Evolutionary conservation across 345 rosid genomes (phyloP).

Genomic region (Laguncularia racemosa): DNA sequence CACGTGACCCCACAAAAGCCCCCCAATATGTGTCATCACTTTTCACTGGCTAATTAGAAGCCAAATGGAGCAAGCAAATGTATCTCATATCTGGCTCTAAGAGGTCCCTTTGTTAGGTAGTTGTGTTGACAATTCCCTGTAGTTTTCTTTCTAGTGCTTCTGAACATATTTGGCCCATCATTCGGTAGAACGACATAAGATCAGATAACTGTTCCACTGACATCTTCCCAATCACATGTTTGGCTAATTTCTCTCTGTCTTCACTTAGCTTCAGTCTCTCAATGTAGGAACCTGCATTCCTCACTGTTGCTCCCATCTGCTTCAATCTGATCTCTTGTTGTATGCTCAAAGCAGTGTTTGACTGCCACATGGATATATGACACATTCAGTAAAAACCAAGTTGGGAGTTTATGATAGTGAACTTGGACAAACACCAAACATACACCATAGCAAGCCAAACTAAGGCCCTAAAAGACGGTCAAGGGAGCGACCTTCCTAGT

Average conservation of each 20-base stretch:
- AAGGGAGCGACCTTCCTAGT: too few relatives aligned
- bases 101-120: neutral
- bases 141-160: slow-evolving; percentile 60
- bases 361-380: slow-evolving; percentile 27
- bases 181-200: slow-evolving; percentile 62
- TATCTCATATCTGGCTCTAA: too few relatives aligned
- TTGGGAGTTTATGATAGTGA: neutral
- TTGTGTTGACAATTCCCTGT: slow-evolving; percentile 30
- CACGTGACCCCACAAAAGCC: too few relatives aligned
- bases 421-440: too few relatives aligned
- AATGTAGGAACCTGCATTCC: slow-evolving; percentile 61
- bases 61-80: too few relatives aligned
- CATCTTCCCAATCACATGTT: slow-evolving; percentile 64
- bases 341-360: slow-evolving; percentile 55
- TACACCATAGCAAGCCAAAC: too few relatives aligned
- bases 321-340: slow-evolving; percentile 78
- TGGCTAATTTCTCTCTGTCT: slow-evolving; percentile 56
- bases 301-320: slow-evolving; percentile 95
- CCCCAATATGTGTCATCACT: too few relatives aligned
- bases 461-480: too few relatives aligned
- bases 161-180: slow-evolving; percentile 76
- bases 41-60: too few relatives aligned
- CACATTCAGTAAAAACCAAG: neutral
- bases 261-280: slow-evolving; percentile 52
- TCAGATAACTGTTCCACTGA: slow-evolving; percentile 63